phyloP scores from a whole-genome alignment of 2,329 filamentous ascomycete genomes.

The Alternaria novae-zelandiae region DNA sequence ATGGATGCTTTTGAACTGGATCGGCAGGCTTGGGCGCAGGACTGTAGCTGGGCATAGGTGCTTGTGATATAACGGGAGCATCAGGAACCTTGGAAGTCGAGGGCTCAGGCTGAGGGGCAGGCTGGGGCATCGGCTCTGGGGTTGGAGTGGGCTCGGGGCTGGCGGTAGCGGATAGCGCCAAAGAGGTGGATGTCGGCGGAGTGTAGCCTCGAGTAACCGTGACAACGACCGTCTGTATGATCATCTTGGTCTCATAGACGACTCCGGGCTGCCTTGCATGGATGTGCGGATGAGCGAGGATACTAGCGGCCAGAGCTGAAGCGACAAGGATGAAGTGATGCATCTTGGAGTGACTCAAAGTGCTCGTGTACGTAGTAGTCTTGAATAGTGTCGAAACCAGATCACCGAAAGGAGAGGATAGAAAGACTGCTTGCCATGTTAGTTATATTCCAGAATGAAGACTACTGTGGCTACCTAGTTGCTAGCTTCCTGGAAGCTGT shows the following conservation, averaged over 20 bases:
- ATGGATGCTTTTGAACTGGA: constrained; percentile 14
- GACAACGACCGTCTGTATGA: constrained; percentile 30
- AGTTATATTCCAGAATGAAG: background rate
- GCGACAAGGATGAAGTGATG: constrained; percentile 33
- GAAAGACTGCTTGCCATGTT: constrained; percentile 21
- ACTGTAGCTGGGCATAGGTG: background rate
- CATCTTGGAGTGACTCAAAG: constrained; percentile 29
- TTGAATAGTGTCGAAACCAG: constrained; percentile 11
- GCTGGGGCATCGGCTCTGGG: background rate
- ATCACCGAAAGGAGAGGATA: constrained; percentile 6
- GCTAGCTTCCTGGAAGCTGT: constrained; percentile 7
- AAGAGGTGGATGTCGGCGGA: constrained; percentile 2
- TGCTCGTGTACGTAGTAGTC: constrained; percentile 8
- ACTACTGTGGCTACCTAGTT: constrained; percentile 14
- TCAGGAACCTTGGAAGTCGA: background rate
- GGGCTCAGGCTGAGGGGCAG: constrained; percentile 1
- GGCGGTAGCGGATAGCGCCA: background rate
- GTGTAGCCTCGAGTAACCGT: constrained; percentile 6
- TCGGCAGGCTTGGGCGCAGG: background rate
- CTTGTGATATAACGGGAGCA: background rate
- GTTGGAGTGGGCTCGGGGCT: background rate
- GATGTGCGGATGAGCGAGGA: constrained; percentile 30
- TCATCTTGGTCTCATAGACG: constrained; percentile 29
- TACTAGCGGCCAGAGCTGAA: constrained; percentile 32
- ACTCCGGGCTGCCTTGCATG: constrained; percentile 26